These are phyloP conservation scores for Sugiyamaella castrensis DNA, from an alignment of 1,139 yeast species.

Conservation along the genomic window DNA sequence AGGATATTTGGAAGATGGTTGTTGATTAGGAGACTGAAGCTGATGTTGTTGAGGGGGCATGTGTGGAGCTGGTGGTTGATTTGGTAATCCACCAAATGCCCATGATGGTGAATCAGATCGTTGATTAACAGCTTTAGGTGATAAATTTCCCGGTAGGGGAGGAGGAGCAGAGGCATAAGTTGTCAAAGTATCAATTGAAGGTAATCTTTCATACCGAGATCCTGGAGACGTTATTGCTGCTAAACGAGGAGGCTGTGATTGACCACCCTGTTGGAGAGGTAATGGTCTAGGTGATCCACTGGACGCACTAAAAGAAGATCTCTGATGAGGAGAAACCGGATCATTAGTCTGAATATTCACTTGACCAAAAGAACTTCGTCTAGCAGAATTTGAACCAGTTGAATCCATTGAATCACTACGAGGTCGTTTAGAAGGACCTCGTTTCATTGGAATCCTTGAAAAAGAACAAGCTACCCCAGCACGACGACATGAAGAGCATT, in stretches of 20 bases:
- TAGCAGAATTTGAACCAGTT: background rate
- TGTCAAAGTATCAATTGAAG: conserved; percentile 31
- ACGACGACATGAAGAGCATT: conserved; percentile 41
- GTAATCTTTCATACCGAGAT: conserved; percentile 26
- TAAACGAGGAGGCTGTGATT: conserved; percentile 4
- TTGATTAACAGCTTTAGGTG: conserved; percentile 6
- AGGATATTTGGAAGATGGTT: conserved; percentile 3
- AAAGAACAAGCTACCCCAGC: conserved; percentile 42
- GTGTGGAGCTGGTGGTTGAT: conserved; percentile 10
- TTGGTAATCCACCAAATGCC: conserved; percentile 14
- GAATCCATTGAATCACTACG: conserved; percentile 16
- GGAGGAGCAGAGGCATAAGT: conserved; percentile 16
- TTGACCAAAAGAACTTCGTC: too few relatives aligned
- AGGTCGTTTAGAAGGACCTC: conserved; percentile 43
- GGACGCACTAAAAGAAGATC: conserved; percentile 4
- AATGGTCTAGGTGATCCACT: background rate
- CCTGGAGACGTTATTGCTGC: conserved; percentile 14
- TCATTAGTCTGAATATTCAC: conserved; percentile 12
- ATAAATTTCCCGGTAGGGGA: conserved; percentile 7
- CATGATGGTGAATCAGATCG: conserved; percentile 13
- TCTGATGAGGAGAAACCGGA: conserved; percentile 16
- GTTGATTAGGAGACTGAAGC: background rate
- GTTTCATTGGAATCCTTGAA: conserved; percentile 42
- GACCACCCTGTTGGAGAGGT: conserved; percentile 2
- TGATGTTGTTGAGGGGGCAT: conserved; percentile 13